These are phyloP conservation scores for Aspergillus puulaauensis DNA, from an alignment of 2,329 filamentous ascomycete genomes.

Conservation along the genomic window DNA sequence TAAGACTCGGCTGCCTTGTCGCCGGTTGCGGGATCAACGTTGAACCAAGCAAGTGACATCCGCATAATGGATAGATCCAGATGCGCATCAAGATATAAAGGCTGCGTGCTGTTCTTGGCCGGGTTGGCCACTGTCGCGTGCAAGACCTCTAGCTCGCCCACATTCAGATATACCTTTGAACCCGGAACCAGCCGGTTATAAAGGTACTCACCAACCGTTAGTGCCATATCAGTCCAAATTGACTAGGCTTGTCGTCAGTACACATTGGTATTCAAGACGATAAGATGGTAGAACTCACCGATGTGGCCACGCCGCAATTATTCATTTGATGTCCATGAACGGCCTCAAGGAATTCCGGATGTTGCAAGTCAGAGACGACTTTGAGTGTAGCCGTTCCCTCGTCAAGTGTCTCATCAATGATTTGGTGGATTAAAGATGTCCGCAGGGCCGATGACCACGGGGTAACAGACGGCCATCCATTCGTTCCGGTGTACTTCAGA, in stretches of 20 bases:
- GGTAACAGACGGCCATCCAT: background rate
- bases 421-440: conserved; percentile 23
- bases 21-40: background rate
- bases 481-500: background rate
- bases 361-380: conserved; percentile 42
- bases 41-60: conserved; percentile 7
- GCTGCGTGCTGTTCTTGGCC: conserved; percentile 1
- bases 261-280: background rate
- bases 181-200: conserved; percentile 2
- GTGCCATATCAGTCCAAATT: conserved; percentile 12
- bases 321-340: conserved; percentile 48
- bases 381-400: conserved; percentile 34
- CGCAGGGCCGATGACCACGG: background rate
- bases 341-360: conserved; percentile 38
- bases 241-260: conserved; percentile 11
- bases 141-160: conserved; percentile 5
- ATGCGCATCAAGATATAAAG: background rate
- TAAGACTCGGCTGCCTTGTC: background rate
- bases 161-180: background rate
- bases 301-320: conserved; percentile 43
- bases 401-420: conserved; percentile 21
- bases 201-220: conserved; percentile 6
- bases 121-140: conserved; percentile 4
- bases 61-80: background rate
- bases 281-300: conserved; percentile 33